Conservation (phyloP, 495 filamentous ascomycete species). For the Amorphotheca resinae region DNA sequence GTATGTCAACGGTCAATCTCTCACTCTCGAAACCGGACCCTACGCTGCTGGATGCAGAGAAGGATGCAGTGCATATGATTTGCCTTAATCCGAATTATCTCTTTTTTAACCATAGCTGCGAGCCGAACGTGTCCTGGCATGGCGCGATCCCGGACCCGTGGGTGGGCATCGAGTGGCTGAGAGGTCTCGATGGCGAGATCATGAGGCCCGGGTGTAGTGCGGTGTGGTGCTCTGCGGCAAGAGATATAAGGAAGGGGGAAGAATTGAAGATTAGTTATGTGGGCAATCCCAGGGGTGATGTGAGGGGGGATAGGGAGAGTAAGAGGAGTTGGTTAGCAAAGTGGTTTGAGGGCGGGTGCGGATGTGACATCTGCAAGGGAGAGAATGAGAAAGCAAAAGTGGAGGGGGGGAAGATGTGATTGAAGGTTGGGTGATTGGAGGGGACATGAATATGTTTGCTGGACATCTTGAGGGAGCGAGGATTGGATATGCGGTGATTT, state of each 20-base stretch:
- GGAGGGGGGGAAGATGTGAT: no score
- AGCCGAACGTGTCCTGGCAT: constrained; percentile 15
- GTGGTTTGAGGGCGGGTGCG: constrained; percentile 17
- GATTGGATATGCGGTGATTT: neutral
- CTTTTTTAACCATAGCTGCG: constrained; percentile 18
- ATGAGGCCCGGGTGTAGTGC: constrained; percentile 4
- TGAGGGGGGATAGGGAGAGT: neutral
- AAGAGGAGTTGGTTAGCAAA: constrained; percentile 6
- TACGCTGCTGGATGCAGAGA: neutral
- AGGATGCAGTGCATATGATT: neutral
- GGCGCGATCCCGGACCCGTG: neutral
- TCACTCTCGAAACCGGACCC: neutral
- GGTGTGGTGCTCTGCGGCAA: constrained; percentile 3
- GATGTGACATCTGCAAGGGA: constrained; percentile 11
- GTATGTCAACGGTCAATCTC: neutral
- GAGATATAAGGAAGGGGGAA: constrained; percentile 14
- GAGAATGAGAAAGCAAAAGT: constrained; percentile 11
- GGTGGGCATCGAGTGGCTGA: constrained; percentile 1
- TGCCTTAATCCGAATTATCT: constrained; percentile 14
- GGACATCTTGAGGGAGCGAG: neutral
- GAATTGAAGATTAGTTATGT: constrained; percentile 17
- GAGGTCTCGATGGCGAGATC: constrained; percentile 6
- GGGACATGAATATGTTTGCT: neutral
- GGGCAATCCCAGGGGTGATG: constrained; percentile 5
- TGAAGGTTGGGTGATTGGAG: no score